Base-by-base conservation (phyloP, 1,139 yeast species). In the Pichia kudriavzevii region DNA sequence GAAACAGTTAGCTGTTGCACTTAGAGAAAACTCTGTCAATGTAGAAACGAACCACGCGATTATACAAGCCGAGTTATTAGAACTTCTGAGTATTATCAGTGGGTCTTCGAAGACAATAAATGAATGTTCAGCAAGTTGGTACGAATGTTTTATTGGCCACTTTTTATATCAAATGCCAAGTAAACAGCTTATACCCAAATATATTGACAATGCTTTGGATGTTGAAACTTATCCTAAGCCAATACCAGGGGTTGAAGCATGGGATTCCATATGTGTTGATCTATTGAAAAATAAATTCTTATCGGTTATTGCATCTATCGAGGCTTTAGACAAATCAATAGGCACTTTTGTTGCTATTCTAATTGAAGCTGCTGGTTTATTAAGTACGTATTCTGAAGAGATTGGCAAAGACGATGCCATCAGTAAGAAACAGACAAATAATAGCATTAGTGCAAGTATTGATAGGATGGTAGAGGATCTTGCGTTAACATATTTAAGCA, bases 191-290 rank as follows among this genome's bases (percentile, higher is more conserved):
- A 43, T 71, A 3, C 44, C 46, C 12, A 76, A 72, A 40, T 74
- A 71, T 45, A 56, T 65, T 2, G 43, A 44, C 4, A 50, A 42
- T n/a, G 45, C 52, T 18, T 26, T 42, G 8, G 24, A 23, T 5
- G 14, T 28, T 2, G 39, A 40, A 12, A 13, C n/a, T 3, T 26
- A 20, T 13, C 50, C 46, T 16, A 13, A 58, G 45, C 42, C 43
- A n/a, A 20, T 44, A 2, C 24, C 26, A 17, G 41, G 39, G 2
- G 47, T 59, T 48, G 48, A 39, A 21, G 29, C 53, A 1, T 63
- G 94, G 80, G 79, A 82, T 50, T 57, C 66, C n/a, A 65, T 78
- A 3, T 79, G 85, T 47, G 54, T 70, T 14, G 71, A 79, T 44
- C 63, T 80, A 9, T 60, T 84, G 35, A 69, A 69, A 29, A 79